These are phyloP conservation scores for Russula earlei DNA, from an alignment of 768 basidiomycete species.

Conservation along the genomic window DNA sequence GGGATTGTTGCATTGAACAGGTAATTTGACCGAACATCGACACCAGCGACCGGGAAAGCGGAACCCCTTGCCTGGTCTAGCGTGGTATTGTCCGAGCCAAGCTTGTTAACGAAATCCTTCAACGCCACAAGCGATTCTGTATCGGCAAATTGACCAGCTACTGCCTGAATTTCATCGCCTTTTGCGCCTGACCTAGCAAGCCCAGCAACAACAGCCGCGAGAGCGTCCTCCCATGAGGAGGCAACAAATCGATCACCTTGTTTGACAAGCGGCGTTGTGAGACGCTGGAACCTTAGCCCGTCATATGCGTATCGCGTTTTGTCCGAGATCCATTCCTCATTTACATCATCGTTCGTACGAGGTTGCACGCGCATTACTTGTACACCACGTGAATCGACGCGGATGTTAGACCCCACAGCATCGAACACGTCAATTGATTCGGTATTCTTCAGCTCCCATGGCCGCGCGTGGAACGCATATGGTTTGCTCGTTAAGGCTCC, in stretches of 20 bases:
- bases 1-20: constrained; percentile 92
- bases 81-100: constrained; percentile 90
- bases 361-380: constrained; percentile 98
- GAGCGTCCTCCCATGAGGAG: constrained; percentile 85
- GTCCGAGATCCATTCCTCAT: constrained; percentile 99
- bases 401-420: constrained; percentile 93
- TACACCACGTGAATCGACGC: constrained; percentile 89
- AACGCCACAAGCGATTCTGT: constrained; percentile 88
- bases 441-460: constrained; percentile 98
- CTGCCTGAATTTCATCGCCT: constrained; percentile 88
- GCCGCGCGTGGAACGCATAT: constrained; percentile 93
- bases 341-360: constrained; percentile 92
- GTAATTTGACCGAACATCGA: constrained; percentile 93
- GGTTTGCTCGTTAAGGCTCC: constrained; percentile 98
- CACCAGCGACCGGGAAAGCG: constrained; percentile 61
- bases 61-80: constrained; percentile 67
- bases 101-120: constrained; percentile 85
- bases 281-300: constrained; percentile 88
- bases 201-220: constrained; percentile 70
- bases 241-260: constrained; percentile 88
- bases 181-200: constrained; percentile 70
- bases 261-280: constrained; percentile 87
- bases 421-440: constrained; percentile 95
- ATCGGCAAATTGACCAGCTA: constrained; percentile 90
- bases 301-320: constrained; percentile 97